phyloP scores from a whole-genome alignment of 2,329 filamentous ascomycete species.

The Hypoxylon sp. region DNA sequence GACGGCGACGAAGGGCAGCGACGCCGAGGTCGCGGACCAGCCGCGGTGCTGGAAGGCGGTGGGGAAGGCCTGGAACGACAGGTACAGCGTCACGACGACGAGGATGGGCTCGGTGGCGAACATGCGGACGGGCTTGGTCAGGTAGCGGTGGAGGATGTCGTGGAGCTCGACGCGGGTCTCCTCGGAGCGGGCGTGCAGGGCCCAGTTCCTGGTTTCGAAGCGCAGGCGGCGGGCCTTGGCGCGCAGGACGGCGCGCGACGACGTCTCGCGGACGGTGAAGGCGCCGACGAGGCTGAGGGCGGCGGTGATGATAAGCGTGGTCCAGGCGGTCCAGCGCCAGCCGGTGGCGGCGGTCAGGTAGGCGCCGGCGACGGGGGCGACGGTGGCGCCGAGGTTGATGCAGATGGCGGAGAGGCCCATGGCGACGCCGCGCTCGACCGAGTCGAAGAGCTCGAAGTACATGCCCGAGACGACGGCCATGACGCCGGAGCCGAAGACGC shows the following conservation, averaged over 20 bases:
- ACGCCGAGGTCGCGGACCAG: slow-evolving; percentile 50
- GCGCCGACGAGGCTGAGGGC: slow-evolving; percentile 52
- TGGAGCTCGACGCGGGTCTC: slow-evolving; percentile 36
- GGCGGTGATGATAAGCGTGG: slow-evolving; percentile 58
- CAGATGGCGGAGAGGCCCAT: slow-evolving; percentile 24
- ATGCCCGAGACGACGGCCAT: slow-evolving; percentile 28
- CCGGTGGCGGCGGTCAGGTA: slow-evolving; percentile 7
- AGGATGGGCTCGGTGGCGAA: slow-evolving; percentile 35
- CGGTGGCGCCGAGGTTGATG: slow-evolving; percentile 32
- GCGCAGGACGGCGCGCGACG: slow-evolving; percentile 56
- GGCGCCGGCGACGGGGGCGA: slow-evolving; percentile 25
- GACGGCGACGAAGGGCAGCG: slow-evolving; percentile 54
- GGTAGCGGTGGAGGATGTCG: slow-evolving; percentile 25
- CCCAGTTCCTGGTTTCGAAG: slow-evolving; percentile 51
- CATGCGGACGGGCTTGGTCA: slow-evolving; percentile 35
- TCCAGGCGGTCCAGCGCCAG: slow-evolving; percentile 66
- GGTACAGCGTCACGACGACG: slow-evolving; percentile 45
- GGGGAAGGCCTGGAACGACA: slow-evolving; percentile 58
- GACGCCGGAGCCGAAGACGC: slow-evolving; percentile 26
- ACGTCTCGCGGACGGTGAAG: slow-evolving; percentile 59
- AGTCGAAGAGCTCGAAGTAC: slow-evolving; percentile 34
- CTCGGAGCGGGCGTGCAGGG: slow-evolving; percentile 42
- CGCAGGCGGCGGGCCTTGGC: slow-evolving; percentile 57
- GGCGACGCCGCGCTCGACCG: slow-evolving; percentile 29
- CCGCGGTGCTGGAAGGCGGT: slow-evolving; percentile 53